A percentile compares a stretch with the other conserved stretches of the same genome.
These are phyloP conservation scores for Sisymbrium altissimum DNA, from an alignment of 345 rosid genomes.

Conservation along the genomic window DNA sequence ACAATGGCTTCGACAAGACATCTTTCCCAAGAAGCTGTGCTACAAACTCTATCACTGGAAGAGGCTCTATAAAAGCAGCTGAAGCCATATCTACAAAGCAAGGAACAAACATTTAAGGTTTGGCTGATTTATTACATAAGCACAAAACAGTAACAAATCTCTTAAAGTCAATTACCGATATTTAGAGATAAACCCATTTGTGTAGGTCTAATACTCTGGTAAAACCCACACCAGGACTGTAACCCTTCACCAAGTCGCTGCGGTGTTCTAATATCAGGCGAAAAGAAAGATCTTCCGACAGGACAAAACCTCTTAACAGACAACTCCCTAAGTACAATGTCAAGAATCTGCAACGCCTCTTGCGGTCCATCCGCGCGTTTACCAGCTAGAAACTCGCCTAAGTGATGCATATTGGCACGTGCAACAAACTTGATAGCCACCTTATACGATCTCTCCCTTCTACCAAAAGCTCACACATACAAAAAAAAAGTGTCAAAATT, in stretches of 20 bases:
- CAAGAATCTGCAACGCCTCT: slow-evolving; percentile 86
- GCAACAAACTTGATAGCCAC: slow-evolving; percentile 87
- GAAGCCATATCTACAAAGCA: slow-evolving; percentile 80
- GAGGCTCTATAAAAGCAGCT: slow-evolving; percentile 97
- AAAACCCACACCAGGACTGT: slow-evolving; percentile 98
- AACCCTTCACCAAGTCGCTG: slow-evolving; percentile 92
- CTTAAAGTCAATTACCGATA: slow-evolving; percentile 53
- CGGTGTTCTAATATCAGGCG: slow-evolving; percentile 74
- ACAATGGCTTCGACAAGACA: slow-evolving; percentile 66
- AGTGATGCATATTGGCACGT: slow-evolving; percentile 79
- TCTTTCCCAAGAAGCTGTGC: slow-evolving; percentile 90
- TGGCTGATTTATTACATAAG: background rate
- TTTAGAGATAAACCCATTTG: slow-evolving; percentile 96
- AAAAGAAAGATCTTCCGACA: slow-evolving; percentile 88
- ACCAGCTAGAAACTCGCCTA: slow-evolving; percentile 85
- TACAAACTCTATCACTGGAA: slow-evolving; percentile 91
- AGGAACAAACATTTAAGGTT: background rate
- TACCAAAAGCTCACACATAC: slow-evolving; percentile 35
- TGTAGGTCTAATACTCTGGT: slow-evolving; percentile 95
- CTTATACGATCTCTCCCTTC: slow-evolving; percentile 77
- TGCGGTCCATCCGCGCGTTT: slow-evolving; percentile 90
- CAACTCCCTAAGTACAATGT: slow-evolving; percentile 85
- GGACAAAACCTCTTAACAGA: slow-evolving; percentile 81
- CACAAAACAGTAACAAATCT: background rate
- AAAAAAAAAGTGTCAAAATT: background rate